phyloP scores from a whole-genome alignment of 2,329 filamentous ascomycete species.

The Colletotrichum sansevieriae region DNA sequence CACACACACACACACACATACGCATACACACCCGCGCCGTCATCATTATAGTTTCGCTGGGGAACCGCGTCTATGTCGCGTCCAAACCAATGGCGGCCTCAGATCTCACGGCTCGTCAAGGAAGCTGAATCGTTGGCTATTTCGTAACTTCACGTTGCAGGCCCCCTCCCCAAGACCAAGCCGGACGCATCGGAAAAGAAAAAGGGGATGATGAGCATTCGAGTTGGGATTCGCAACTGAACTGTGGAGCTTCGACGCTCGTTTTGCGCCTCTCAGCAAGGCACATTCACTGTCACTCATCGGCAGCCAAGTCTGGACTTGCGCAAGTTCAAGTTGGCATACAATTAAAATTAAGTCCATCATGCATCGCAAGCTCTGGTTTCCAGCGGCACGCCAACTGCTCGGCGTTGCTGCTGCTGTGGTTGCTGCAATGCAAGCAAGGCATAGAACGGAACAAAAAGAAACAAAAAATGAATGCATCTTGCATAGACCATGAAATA shows the following conservation, averaged over 20 bases:
- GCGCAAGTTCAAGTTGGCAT: too few species aligned
- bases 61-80: neutral
- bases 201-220: neutral
- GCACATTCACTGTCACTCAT: neutral
- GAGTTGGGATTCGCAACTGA: neutral
- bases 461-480: too few species aligned
- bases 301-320: too few species aligned
- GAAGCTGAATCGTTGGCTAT: too few species aligned
- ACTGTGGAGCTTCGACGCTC: neutral
- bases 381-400: too few species aligned
- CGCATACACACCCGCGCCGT: neutral
- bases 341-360: too few species aligned
- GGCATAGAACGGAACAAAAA: too few species aligned
- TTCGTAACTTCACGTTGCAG: neutral
- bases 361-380: too few species aligned
- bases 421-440: too few species aligned
- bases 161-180: neutral
- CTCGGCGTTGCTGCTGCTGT: too few species aligned
- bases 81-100: neutral
- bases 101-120: too few species aligned
- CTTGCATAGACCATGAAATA: too few species aligned
- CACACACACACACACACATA: neutral
- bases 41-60: constrained; percentile 11
- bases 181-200: constrained; percentile 19
- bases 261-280: neutral